A percentile compares a stretch with the other conserved stretches of the same genome.
Evolutionary conservation across 495 filamentous ascomycete species (phyloP).

Genomic region (Annulohypoxylon maeteangense): DNA sequence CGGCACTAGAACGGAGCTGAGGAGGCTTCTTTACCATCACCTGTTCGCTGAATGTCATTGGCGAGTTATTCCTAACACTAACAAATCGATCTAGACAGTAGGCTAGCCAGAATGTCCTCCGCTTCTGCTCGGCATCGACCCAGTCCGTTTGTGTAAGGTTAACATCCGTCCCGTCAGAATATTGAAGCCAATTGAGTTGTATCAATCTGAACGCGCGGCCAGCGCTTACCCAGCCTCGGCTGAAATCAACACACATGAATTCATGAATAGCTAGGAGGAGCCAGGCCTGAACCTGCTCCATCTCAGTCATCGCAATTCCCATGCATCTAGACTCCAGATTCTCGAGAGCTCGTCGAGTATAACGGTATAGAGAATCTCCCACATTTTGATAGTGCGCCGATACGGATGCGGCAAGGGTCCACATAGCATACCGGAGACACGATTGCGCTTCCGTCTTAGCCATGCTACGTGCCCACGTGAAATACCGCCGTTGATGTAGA

Average conservation of each 20-base stretch:
- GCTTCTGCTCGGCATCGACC: constrained; percentile 58
- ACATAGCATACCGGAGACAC: constrained; percentile 65
- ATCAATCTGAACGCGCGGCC: constrained; percentile 61
- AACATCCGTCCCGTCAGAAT: constrained; percentile 38
- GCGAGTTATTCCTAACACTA: constrained; percentile 58
- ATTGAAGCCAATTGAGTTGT: constrained; percentile 58
- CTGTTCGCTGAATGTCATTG: constrained; percentile 61
- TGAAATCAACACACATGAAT: constrained; percentile 58
- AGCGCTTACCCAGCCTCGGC: constrained; percentile 58
- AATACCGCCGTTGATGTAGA: constrained; percentile 55
- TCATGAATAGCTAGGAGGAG: constrained; percentile 65
- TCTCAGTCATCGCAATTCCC: constrained; percentile 35
- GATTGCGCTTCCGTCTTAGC: constrained; percentile 36
- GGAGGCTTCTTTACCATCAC: constrained; percentile 50
- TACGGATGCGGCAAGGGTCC: constrained; percentile 62
- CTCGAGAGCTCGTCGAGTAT: constrained; percentile 61
- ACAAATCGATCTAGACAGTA: constrained; percentile 61
- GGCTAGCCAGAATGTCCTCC: constrained; percentile 62
- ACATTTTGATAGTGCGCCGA: constrained; percentile 64
- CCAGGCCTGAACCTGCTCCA: constrained; percentile 66
- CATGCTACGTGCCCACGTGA: constrained; percentile 40
- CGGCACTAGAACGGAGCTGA: not conserved
- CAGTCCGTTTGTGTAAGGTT: constrained; percentile 33
- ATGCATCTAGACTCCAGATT: constrained; percentile 42
- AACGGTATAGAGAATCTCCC: constrained; percentile 58